Evolutionary conservation across 176 grass and related monocot genomes (phyloP).

Genomic region (Lolium multiflorum): DNA sequence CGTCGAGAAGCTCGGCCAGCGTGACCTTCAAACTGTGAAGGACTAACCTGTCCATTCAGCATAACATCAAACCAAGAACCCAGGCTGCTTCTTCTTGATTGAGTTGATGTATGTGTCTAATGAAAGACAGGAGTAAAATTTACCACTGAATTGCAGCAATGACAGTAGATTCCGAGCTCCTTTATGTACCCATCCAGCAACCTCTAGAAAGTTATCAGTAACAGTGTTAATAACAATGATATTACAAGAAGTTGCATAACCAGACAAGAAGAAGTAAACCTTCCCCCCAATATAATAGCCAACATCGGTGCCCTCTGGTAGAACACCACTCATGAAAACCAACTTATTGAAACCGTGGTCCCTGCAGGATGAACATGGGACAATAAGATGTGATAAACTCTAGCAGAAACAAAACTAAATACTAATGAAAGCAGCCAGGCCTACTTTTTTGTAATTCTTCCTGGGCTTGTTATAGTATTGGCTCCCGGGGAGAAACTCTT

Average conservation of each 20-base stretch:
- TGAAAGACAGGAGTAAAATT: slow-evolving; percentile 25
- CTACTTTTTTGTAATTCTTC: slow-evolving; percentile 79
- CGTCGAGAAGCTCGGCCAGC: slow-evolving; percentile 86
- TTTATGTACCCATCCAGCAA: slow-evolving; percentile 94
- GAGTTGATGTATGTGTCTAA: slow-evolving; percentile 31
- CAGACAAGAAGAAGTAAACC: slow-evolving; percentile 47
- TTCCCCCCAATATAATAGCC: slow-evolving; percentile 87
- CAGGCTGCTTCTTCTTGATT: not conserved
- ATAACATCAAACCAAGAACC: slow-evolving; percentile 31
- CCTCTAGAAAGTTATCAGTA: slow-evolving; percentile 63
- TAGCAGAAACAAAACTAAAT: slow-evolving; percentile 5
- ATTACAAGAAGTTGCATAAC: slow-evolving; percentile 14
- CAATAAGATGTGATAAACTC: slow-evolving; percentile 24
- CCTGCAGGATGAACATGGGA: slow-evolving; percentile 47
- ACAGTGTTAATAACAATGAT: slow-evolving; percentile 39
- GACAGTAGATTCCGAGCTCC: slow-evolving; percentile 89
- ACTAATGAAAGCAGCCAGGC: slow-evolving; percentile 5
- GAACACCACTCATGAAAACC: slow-evolving; percentile 79
- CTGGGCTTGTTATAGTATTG: slow-evolving; percentile 39
- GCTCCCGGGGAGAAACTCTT: slow-evolving; percentile 53
- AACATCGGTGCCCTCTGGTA: slow-evolving; percentile 73
- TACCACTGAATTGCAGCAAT: slow-evolving; percentile 90
- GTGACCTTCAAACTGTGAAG: slow-evolving; percentile 97
- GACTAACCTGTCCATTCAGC: slow-evolving; percentile 78
- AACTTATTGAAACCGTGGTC: slow-evolving; percentile 73